Evolutionary conservation across 495 filamentous ascomycete genomes (phyloP).

Genomic region (Aspergillus haitiensis): DNA sequence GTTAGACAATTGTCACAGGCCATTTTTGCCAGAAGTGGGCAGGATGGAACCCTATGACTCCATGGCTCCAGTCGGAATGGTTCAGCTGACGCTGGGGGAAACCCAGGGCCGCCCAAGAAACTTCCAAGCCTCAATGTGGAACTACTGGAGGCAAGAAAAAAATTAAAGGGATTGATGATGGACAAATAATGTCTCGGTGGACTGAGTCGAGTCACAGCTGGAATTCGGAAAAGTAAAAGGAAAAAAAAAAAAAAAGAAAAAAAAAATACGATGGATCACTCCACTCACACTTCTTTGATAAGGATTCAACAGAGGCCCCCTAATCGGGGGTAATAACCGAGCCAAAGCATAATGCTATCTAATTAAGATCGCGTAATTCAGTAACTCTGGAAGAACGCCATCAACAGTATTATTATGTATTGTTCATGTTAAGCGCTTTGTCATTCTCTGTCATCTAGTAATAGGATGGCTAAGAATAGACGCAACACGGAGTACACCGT

Average conservation of each 20-base stretch:
- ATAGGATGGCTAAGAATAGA: conserved; percentile 1
- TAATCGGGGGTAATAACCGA: neutral
- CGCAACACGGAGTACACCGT: neutral
- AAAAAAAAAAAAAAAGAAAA: neutral
- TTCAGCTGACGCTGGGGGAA: too few species aligned
- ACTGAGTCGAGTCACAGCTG: neutral
- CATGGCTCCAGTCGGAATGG: neutral
- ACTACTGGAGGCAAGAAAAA: neutral
- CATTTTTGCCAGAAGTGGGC: neutral
- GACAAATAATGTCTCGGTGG: neutral
- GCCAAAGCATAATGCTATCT: neutral
- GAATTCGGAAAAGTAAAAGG: neutral
- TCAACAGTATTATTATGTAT: neutral
- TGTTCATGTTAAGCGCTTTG: neutral
- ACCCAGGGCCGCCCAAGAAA: neutral
- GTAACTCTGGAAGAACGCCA: neutral
- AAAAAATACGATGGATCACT: neutral
- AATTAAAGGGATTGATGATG: neutral
- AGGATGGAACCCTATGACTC: conserved; percentile 6
- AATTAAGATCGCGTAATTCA: neutral
- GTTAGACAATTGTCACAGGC: conserved; percentile 22
- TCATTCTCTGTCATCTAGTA: conserved; percentile 1
- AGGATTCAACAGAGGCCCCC: neutral
- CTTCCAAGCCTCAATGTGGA: neutral
- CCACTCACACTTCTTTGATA: neutral